phyloP scores from a whole-genome alignment of 176 grass and related monocot genomes.

The Juncus effusus region DNA sequence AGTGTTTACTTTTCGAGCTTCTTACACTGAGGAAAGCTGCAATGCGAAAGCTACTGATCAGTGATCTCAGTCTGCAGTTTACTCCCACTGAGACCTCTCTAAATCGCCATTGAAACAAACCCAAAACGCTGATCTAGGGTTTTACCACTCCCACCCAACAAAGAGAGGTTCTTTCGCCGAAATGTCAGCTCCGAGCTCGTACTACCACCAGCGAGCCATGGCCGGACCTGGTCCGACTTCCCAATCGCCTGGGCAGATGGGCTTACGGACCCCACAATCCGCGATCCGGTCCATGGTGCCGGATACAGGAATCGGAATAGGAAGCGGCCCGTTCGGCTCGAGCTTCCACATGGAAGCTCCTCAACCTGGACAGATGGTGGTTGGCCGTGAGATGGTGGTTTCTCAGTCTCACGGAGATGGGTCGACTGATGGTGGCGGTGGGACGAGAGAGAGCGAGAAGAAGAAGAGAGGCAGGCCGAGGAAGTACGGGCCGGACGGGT shows the following conservation, averaged over 20 bases:
- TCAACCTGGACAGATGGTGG: background rate
- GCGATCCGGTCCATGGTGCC: constrained; percentile 31
- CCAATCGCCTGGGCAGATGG: background rate
- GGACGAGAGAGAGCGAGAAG: constrained; percentile 47
- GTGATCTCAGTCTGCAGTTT: constrained; percentile 13
- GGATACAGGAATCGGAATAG: constrained; percentile 24
- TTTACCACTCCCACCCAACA: constrained; percentile 11
- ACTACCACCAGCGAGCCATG: constrained; percentile 30
- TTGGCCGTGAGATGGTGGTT: too few relatives aligned
- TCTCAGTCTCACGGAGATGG: constrained; percentile 15
- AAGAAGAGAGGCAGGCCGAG: constrained; percentile 76
- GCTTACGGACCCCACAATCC: background rate
- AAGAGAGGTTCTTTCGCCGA: constrained; percentile 2
- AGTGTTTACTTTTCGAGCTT: background rate
- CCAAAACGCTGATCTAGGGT: constrained; percentile 26
- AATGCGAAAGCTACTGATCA: constrained; percentile 17
- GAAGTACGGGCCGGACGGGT: constrained; percentile 76
- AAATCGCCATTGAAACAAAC: background rate
- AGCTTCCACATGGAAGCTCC: constrained; percentile 22
- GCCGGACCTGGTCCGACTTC: constrained; percentile 16
- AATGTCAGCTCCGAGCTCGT: constrained; percentile 27
- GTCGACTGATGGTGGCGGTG: constrained; percentile 5
- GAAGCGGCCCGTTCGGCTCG: constrained; percentile 14
- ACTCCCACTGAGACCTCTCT: constrained; percentile 10
- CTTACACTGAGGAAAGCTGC: background rate